Conservation (phyloP, 371 early-diverging fungal genomes). For the Mucor saturninus region DNA sequence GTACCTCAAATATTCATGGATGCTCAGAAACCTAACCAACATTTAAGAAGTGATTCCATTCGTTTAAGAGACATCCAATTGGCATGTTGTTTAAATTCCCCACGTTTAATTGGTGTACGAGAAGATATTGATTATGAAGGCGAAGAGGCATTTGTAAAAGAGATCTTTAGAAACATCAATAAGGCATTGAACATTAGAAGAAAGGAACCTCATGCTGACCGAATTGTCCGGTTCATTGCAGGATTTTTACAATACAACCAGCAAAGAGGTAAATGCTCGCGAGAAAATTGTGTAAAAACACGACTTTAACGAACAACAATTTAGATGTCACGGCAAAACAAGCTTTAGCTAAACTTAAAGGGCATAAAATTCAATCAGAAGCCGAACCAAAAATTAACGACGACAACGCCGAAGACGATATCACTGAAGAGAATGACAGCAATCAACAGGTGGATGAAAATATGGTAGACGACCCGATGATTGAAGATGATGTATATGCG, state of each 20-base stretch:
- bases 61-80: constrained; percentile 79
- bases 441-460: too few relatives aligned
- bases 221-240: constrained; percentile 76
- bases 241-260: constrained; percentile 75
- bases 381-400: neutral
- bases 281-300: neutral
- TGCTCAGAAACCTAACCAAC: constrained; percentile 70
- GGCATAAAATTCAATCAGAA: neutral
- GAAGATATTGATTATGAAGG: constrained; percentile 54
- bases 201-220: constrained; percentile 74
- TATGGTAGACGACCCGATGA: neutral
- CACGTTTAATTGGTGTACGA: constrained; percentile 44
- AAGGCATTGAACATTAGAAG: constrained; percentile 74
- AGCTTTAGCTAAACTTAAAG: neutral
- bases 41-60: constrained; percentile 74
- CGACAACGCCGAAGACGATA: neutral
- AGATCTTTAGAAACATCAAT: constrained; percentile 75
- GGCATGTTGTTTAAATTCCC: constrained; percentile 55
- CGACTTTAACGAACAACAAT: neutral
- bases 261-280: constrained; percentile 53
- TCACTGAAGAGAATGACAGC: too few relatives aligned
- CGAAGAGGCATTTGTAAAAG: constrained; percentile 69
- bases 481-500: neutral
- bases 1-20: constrained; percentile 78
- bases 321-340: neutral